phyloP scores from a whole-genome alignment of 306 rosid species.

The Hippophae rhamnoides region DNA sequence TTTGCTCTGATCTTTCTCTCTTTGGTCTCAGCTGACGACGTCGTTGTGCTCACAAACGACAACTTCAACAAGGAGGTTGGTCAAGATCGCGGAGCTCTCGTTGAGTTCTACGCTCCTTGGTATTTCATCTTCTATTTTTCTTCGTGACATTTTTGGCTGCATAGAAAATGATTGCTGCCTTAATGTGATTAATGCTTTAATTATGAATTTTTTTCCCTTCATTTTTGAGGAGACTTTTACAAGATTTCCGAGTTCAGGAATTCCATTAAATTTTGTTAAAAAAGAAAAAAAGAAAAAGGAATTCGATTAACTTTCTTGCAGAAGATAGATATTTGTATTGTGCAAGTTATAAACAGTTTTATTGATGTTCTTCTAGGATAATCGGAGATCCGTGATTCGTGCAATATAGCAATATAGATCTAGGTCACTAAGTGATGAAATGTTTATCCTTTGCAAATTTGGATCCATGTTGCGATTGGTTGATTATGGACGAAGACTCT shows the following conservation, averaged over 20 bases:
- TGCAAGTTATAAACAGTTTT: neutral
- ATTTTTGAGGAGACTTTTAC: neutral
- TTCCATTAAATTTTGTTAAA: no score
- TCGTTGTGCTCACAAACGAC: constrained; percentile 50
- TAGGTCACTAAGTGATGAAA: neutral
- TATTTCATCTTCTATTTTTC: constrained; percentile 11
- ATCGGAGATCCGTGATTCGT: constrained; percentile 16
- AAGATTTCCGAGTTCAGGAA: no score
- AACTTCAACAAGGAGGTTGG: constrained; percentile 73
- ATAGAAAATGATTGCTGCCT: neutral
- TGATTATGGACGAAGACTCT: neutral
- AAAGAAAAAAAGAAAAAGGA: no score
- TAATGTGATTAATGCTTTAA: neutral
- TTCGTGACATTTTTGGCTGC: neutral
- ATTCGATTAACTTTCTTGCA: neutral
- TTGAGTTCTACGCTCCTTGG: constrained; percentile 97
- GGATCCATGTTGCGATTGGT: neutral
- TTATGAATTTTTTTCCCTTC: neutral
- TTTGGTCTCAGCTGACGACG: constrained; percentile 53
- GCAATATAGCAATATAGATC: constrained; percentile 16
- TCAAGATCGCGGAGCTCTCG: constrained; percentile 71
- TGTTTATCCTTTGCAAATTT: neutral
- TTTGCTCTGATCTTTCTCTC: constrained; percentile 33
- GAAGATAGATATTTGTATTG: neutral
- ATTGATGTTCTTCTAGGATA: constrained; percentile 1